Conservation (phyloP, 2,329 filamentous ascomycete genomes). For the Arthrocladium fulminans region DNA sequence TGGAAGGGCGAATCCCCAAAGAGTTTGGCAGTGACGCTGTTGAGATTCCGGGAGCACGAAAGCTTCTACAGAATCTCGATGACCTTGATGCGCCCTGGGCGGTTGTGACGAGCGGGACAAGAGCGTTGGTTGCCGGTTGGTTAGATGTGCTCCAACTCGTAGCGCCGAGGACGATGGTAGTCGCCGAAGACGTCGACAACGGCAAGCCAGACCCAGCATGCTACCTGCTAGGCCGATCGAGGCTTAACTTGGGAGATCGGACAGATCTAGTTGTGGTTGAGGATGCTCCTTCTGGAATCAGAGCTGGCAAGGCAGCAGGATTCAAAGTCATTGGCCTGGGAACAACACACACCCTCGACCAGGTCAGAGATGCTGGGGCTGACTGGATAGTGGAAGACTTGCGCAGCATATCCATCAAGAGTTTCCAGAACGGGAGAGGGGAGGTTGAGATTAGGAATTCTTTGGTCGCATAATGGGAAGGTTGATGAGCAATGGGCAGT, state of each 20-base stretch:
- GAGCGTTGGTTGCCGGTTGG: slow-evolving; percentile 60
- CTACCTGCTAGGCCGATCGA: slow-evolving; percentile 59
- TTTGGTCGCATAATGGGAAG: slow-evolving; percentile 7
- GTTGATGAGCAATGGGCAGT: neutral
- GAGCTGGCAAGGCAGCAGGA: slow-evolving; percentile 73
- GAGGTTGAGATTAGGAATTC: slow-evolving; percentile 18
- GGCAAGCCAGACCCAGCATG: slow-evolving; percentile 72
- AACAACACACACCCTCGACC: slow-evolving; percentile 68
- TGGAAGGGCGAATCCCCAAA: slow-evolving; percentile 70
- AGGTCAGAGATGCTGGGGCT: slow-evolving; percentile 65
- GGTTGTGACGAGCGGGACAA: slow-evolving; percentile 68
- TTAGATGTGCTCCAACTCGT: slow-evolving; percentile 58
- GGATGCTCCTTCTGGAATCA: slow-evolving; percentile 79
- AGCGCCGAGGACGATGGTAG: slow-evolving; percentile 57
- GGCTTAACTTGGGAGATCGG: slow-evolving; percentile 44
- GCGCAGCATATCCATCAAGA: slow-evolving; percentile 57
- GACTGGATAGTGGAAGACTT: slow-evolving; percentile 62
- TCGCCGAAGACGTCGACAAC: slow-evolving; percentile 64
- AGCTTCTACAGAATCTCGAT: slow-evolving; percentile 60
- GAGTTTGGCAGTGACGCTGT: slow-evolving; percentile 67
- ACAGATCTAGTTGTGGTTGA: slow-evolving; percentile 66
- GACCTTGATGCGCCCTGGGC: slow-evolving; percentile 63
- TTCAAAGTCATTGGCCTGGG: slow-evolving; percentile 77
- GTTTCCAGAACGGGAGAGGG: slow-evolving; percentile 12
- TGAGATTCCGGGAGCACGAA: slow-evolving; percentile 75